phyloP scores from a whole-genome alignment of 345 rosid species.

The Clarkia xantiana region DNA sequence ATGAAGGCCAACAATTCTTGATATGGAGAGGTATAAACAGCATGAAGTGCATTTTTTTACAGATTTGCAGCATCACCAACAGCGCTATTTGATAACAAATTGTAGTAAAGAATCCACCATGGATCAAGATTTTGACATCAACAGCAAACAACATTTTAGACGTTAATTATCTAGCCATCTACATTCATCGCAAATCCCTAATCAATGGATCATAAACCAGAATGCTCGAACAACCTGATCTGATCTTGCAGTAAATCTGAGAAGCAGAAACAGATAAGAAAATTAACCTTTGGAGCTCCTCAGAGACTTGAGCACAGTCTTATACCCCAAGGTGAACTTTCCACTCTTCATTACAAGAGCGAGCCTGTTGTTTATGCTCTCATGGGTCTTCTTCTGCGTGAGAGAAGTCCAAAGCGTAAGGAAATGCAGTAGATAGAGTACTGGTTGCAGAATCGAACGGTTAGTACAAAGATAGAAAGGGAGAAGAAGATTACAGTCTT shows the following conservation, averaged over 20 bases:
- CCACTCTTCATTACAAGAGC: constrained; percentile 35
- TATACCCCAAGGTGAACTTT: constrained; percentile 21
- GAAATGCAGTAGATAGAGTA: neutral
- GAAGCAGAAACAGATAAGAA: neutral
- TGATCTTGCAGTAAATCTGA: neutral
- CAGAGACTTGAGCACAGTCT: constrained; percentile 22
- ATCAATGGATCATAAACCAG: no score
- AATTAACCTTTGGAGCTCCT: constrained; percentile 18
- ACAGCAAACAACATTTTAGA: no score
- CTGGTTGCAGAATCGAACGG: neutral
- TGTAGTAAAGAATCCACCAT: no score
- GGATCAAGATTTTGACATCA: no score
- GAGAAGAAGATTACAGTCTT: constrained; percentile 12
- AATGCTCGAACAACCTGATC: neutral
- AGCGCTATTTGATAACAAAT: no score
- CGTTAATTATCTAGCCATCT: no score
- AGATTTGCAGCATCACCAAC: no score
- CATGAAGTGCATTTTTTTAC: no score
- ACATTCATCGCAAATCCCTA: no score
- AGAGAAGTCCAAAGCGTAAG: neutral
- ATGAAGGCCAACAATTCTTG: no score
- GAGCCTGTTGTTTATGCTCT: constrained; percentile 26
- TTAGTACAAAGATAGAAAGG: neutral
- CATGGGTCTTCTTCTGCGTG: constrained; percentile 30
- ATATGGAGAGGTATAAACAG: no score